Evolutionary conservation across 192 early-diverging fungal species (phyloP).

Genomic region (Podila horticola): DNA sequence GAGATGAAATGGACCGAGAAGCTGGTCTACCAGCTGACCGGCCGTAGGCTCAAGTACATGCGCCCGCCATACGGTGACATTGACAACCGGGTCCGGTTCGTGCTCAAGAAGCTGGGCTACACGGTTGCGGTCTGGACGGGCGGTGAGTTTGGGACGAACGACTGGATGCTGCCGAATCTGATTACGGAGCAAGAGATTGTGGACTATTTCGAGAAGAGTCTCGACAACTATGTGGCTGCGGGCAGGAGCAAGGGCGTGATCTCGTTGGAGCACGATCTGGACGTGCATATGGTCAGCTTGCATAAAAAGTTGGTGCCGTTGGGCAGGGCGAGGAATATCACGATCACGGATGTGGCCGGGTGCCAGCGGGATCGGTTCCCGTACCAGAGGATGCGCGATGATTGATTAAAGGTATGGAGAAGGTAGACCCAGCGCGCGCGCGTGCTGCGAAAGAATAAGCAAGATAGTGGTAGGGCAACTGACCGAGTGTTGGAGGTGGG

Average conservation of each 20-base stretch:
- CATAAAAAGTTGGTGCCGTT: neutral
- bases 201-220: neutral
- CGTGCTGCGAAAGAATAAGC: too few relatives aligned
- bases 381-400: neutral
- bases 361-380: neutral
- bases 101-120: slow-evolving; percentile 63
- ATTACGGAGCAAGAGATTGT: neutral
- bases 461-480: too few relatives aligned
- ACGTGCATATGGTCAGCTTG: neutral
- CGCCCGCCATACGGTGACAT: slow-evolving; percentile 70
- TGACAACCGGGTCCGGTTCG: slow-evolving; percentile 73
- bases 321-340: neutral
- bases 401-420: too few relatives aligned
- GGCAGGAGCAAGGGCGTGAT: neutral
- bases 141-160: neutral
- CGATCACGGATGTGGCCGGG: neutral
- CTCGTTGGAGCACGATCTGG: neutral
- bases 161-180: neutral
- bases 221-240: neutral
- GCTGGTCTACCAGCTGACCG: slow-evolving; percentile 55
- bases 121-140: slow-evolving; percentile 15
- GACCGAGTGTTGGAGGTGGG: too few relatives aligned
- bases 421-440: too few relatives aligned
- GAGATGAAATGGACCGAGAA: slow-evolving; percentile 66
- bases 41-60: slow-evolving; percentile 58